Evolutionary conservation across 768 basidiomycete genomes (phyloP), one percentile per base, ranked within the genome.

Genomic region (Pleurotus giganteus): DNA sequence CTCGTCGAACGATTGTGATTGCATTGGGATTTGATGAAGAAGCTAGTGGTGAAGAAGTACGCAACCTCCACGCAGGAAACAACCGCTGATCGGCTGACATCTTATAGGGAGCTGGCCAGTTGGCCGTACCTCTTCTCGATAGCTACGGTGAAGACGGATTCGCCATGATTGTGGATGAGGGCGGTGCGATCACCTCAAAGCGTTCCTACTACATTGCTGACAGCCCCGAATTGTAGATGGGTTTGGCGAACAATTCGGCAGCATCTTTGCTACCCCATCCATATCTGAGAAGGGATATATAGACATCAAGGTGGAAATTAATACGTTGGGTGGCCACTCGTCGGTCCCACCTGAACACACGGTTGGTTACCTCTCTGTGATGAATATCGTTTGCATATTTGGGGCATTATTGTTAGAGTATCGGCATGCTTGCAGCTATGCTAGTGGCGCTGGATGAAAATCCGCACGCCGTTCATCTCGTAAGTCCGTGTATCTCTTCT

Each of bases 101-200:
- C 51, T 19, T 19, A 4, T 58, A 88, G 83, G 87, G 87, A 29
- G 88, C 86, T 4, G 66, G 66, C 21, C 62, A 63, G 2, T 70
- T 89, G 37, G 72, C 74, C 0, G 62, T 69, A 7, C 70, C 70
- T 39, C 69, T 97, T 26, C 65, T 82, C 43, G 59, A 76, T 2
- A 76, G 72, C 13, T 94, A 89, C 64, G 94, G 93, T 31, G 65
- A 79, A 56, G 69, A 93, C 62, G 79, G 81, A 4, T 84, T 92
- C 63, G 83, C 89, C 0, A 76, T 95, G 64, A 68, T 97, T 41
- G 75, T 98, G 27, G 95, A 98, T 63, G 95, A 98, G 74, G 94
- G 94, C 23, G 82, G 91, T 85, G 66, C 8, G 46, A 32, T 47
- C 29, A 6, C 8, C 26, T 45, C 31, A 6, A 13, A 32, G 29